Conservation (phyloP, 345 rosid genomes). For the Populus simonii region DNA sequence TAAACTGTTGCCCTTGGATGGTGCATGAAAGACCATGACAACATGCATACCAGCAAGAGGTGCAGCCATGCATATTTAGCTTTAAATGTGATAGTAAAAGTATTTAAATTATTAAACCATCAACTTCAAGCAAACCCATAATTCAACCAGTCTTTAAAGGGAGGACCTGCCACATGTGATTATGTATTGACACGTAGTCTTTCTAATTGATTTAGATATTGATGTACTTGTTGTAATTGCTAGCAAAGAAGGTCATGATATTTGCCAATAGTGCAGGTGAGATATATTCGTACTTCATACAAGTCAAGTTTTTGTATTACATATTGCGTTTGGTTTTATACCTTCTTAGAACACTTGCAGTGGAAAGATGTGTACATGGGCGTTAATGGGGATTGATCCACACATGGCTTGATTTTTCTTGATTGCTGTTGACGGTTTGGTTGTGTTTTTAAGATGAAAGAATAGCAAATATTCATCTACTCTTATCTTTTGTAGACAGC, state of each 20-base stretch:
- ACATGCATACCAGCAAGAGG: background rate
- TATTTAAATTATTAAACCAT: background rate
- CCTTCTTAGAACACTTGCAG: background rate
- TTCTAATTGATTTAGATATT: background rate
- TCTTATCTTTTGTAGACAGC: background rate
- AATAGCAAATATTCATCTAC: background rate
- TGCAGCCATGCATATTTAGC: background rate
- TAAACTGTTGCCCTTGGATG: background rate
- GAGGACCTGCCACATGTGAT: background rate
- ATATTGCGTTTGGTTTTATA: background rate
- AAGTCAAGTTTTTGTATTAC: background rate
- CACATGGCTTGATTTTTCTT: background rate
- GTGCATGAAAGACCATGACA: background rate
- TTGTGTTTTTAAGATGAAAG: background rate
- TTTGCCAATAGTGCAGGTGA: background rate
- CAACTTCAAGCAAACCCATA: background rate
- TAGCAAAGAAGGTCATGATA: background rate
- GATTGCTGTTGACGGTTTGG: background rate
- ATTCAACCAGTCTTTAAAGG: background rate
- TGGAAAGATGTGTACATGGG: constrained; percentile 1
- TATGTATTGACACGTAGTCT: background rate
- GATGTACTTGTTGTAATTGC: background rate
- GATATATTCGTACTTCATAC: background rate
- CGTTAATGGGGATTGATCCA: background rate
- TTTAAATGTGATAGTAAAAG: background rate